phyloP scores from a whole-genome alignment of 345 rosid genomes.

The Odontarrhena argentea region DNA sequence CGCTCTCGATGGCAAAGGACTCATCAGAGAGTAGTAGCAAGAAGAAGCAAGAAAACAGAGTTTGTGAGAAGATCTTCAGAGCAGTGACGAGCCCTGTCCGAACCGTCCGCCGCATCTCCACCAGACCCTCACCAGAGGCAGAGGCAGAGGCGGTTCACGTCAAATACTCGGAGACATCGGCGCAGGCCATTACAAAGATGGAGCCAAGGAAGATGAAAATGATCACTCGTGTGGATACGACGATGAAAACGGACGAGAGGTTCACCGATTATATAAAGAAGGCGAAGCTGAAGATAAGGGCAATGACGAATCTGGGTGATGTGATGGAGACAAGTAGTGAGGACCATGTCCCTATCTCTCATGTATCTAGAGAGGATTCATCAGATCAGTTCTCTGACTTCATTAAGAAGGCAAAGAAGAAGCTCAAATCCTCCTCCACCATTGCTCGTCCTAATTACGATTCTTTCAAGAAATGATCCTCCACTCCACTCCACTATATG shows the following conservation, averaged over 20 bases:
- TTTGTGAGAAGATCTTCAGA: slow-evolving; percentile 42
- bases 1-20: slow-evolving; percentile 31
- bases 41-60: slow-evolving; percentile 37
- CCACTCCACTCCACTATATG: too few relatives aligned
- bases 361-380: slow-evolving; percentile 23
- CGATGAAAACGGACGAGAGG: slow-evolving; percentile 37
- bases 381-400: slow-evolving; percentile 38
- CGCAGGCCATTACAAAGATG: slow-evolving; percentile 26
- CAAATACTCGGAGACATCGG: slow-evolving; percentile 30
- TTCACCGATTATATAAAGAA: slow-evolving; percentile 39
- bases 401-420: slow-evolving; percentile 39
- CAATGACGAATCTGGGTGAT: slow-evolving; percentile 40
- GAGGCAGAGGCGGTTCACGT: slow-evolving; percentile 15
- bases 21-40: slow-evolving; percentile 17
- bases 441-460: slow-evolving; percentile 24
- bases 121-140: slow-evolving; percentile 25
- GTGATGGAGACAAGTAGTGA: slow-evolving; percentile 26
- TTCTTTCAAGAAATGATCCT: slow-evolving; percentile 10
- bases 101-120: slow-evolving; percentile 34
- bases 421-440: slow-evolving; percentile 38
- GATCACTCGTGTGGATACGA: slow-evolving; percentile 35
- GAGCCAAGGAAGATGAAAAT: slow-evolving; percentile 31
- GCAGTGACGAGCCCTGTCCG: slow-evolving; percentile 41
- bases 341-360: slow-evolving; percentile 37
- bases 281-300: slow-evolving; percentile 41